These are phyloP conservation scores for Cutaneotrichosporon daszewskae DNA, from an alignment of 1,284 basidiomycete species.

Conservation along the genomic window DNA sequence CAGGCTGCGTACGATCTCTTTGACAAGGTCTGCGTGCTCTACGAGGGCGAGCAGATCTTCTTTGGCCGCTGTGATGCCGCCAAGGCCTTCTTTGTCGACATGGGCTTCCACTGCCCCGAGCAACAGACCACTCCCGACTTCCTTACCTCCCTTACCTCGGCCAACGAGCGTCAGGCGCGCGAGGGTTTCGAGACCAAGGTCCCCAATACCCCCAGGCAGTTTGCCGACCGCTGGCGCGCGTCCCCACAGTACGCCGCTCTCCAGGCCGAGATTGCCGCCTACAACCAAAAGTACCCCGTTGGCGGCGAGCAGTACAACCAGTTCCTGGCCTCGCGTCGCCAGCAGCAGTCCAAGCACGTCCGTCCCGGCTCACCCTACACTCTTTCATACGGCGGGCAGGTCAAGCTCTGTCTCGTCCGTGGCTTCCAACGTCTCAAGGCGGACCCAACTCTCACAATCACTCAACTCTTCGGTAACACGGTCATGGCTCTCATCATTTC, in stretches of 20 bases:
- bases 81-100: slow-evolving; percentile 66
- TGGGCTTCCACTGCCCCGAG: slow-evolving; percentile 62
- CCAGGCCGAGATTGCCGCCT: slow-evolving; percentile 42
- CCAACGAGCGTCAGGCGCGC: slow-evolving; percentile 55
- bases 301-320: slow-evolving; percentile 43
- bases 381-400: slow-evolving; percentile 44
- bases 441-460: slow-evolving; percentile 46
- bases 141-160: slow-evolving; percentile 58
- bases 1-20: slow-evolving; percentile 55
- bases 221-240: slow-evolving; percentile 47
- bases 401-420: slow-evolving; percentile 47
- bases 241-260: slow-evolving; percentile 41
- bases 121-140: slow-evolving; percentile 55
- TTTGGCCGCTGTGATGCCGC: slow-evolving; percentile 69
- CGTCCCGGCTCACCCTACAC: slow-evolving; percentile 47
- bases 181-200: slow-evolving; percentile 51
- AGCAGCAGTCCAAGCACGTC: slow-evolving; percentile 48
- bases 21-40: slow-evolving; percentile 68
- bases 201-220: slow-evolving; percentile 61
- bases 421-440: slow-evolving; percentile 47
- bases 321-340: slow-evolving; percentile 46
- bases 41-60: slow-evolving; percentile 77
- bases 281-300: slow-evolving; percentile 43
- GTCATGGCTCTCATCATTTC: slow-evolving; percentile 48
- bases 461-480: slow-evolving; percentile 47